These are phyloP conservation scores for Populus euphratica DNA, from an alignment of 345 rosid genomes.

Conservation along the genomic window DNA sequence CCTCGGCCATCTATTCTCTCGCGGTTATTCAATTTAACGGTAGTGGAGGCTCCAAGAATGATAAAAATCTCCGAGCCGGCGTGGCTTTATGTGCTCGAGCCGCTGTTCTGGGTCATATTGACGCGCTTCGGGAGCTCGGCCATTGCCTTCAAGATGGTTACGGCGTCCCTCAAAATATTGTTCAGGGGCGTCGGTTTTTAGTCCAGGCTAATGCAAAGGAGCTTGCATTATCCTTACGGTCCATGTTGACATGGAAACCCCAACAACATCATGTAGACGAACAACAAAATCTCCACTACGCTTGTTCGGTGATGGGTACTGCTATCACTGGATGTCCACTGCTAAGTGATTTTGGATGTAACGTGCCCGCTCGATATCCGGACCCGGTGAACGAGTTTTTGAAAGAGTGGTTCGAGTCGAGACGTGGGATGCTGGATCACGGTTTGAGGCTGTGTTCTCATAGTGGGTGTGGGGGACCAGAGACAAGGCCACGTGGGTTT, in stretches of 20 bases:
- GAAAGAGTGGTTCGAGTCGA: slow-evolving; percentile 56
- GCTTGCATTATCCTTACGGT: slow-evolving; percentile 35
- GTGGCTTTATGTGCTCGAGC: slow-evolving; percentile 61
- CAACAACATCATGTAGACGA: background rate
- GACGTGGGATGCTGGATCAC: slow-evolving; percentile 7
- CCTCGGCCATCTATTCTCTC: slow-evolving; percentile 55
- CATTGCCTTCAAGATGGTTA: slow-evolving; percentile 75
- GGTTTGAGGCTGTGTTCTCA: slow-evolving; percentile 49
- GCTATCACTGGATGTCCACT: slow-evolving; percentile 15
- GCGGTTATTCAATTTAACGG: slow-evolving; percentile 72
- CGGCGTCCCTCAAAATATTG: slow-evolving; percentile 44
- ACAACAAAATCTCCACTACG: background rate
- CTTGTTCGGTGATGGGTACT: background rate
- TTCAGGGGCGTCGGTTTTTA: slow-evolving; percentile 51
- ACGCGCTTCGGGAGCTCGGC: slow-evolving; percentile 63
- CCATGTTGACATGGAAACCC: slow-evolving; percentile 12
- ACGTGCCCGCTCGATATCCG: slow-evolving; percentile 40
- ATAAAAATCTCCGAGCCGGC: slow-evolving; percentile 57
- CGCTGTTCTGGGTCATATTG: slow-evolving; percentile 54
- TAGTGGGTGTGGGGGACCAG: slow-evolving; percentile 63
- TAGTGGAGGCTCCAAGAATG: slow-evolving; percentile 52
- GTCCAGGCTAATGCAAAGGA: slow-evolving; percentile 62
- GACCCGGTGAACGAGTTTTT: slow-evolving; percentile 49
- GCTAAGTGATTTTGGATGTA: slow-evolving; percentile 40
- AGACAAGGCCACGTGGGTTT: slow-evolving; percentile 76